Percentiles rank a stretch among this genome's conserved stretches.
Evolutionary conservation across 1,284 basidiomycete genomes (phyloP).

Genomic region (Caloboletus firmus): DNA sequence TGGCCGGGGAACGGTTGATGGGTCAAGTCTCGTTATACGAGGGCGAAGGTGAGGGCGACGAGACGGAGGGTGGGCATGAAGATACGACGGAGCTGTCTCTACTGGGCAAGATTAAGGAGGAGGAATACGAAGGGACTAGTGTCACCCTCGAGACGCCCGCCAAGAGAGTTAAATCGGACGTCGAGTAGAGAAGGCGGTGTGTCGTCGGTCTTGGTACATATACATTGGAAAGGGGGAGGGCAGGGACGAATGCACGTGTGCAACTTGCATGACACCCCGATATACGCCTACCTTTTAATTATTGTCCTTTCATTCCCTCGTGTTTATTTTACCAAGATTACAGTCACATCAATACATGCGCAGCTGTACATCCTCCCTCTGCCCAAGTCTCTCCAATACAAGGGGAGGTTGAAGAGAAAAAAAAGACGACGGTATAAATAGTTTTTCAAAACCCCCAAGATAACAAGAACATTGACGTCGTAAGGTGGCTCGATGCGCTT

Average conservation of each 20-base stretch:
- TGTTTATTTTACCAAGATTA: constrained; percentile 20
- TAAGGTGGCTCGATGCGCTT: not conserved
- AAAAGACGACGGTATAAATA: constrained; percentile 29
- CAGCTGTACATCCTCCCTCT: constrained; percentile 15
- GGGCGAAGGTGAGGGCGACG: constrained; percentile 21
- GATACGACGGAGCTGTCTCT: constrained; percentile 20
- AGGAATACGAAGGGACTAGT: constrained; percentile 28
- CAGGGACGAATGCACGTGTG: not conserved
- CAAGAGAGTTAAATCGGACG: constrained; percentile 28
- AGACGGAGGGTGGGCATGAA: constrained; percentile 11
- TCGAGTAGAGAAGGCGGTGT: constrained; percentile 6
- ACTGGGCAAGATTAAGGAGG: constrained; percentile 25
- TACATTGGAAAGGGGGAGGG: not conserved
- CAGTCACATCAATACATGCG: constrained; percentile 25
- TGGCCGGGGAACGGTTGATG: constrained; percentile 5
- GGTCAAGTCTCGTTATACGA: constrained; percentile 15
- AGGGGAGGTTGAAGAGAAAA: not conserved
- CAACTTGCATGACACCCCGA: not conserved
- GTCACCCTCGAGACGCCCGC: constrained; percentile 22
- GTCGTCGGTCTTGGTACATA: not conserved
- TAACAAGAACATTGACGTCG: not conserved
- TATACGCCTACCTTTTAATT: not conserved
- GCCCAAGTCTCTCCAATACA: constrained; percentile 15
- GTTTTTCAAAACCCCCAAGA: constrained; percentile 6
- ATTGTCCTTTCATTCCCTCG: not conserved